phyloP scores from a whole-genome alignment of 192 early-diverging fungal genomes.

The Backusella tuberculispora region DNA sequence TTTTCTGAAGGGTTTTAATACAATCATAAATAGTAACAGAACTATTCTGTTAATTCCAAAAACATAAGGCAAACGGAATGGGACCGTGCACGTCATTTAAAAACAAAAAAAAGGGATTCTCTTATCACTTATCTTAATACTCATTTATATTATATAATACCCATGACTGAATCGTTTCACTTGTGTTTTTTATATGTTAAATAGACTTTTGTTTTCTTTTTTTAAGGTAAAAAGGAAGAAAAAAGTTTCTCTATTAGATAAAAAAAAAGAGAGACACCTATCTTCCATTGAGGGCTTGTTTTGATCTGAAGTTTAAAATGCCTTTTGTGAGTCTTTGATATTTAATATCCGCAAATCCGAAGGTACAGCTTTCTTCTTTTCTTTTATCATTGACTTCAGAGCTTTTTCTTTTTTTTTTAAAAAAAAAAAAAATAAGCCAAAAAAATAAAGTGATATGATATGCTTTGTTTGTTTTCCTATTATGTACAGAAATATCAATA shows the following conservation, averaged over 20 bases:
- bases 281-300: too few relatives aligned
- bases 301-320: not conserved
- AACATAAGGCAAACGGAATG: not conserved
- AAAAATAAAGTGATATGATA: too few relatives aligned
- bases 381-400: too few relatives aligned
- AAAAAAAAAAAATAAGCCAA: too few relatives aligned
- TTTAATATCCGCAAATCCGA: not conserved
- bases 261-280: not conserved
- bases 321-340: not conserved
- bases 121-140: not conserved
- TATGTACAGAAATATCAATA: not conserved
- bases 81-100: not conserved
- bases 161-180: not conserved
- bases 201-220: not conserved
- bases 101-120: not conserved
- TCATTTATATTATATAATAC: not conserved
- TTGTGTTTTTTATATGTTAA: not conserved
- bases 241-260: not conserved
- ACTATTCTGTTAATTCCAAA: not conserved
- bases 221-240: not conserved
- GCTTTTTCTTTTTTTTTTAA: too few relatives aligned
- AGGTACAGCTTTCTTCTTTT: too few relatives aligned
- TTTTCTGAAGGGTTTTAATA: not conserved
- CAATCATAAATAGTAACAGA: not conserved
- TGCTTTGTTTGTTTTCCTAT: not conserved